Evolutionary conservation across 345 rosid genomes (phyloP), one percentile per base, ranked within the genome.

Genomic region (Eutrema yunnanense): DNA sequence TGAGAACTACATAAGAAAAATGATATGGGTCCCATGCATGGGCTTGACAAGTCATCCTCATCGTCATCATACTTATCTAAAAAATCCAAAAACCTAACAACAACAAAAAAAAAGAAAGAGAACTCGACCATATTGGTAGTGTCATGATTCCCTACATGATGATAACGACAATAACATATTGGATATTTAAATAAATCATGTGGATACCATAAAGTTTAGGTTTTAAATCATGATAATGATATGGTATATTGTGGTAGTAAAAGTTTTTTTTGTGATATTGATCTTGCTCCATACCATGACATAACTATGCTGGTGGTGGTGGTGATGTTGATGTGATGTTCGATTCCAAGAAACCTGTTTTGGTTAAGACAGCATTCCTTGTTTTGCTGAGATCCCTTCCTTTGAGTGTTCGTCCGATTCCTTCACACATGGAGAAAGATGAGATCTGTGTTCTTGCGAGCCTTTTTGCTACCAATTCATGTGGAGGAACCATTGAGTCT

Each of bases 301-400:
- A 58, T 42, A 64, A 63, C 71, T 70, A 72, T 13, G 58, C 56
- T 72, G 61, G 68, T 71, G 58, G 62, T 72, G 61, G 68, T 71
- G 71, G 4, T 71, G 73, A 50, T 60, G 81, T 43, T 22, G 79
- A 67, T 36, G 51, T 22, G 55, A 56, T 32, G 38, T 71, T 58
- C 4, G 70, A 65, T n/a, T 92, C 96, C 65, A 92, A 83, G 79
- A 87, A 87, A 53, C 97, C 97, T 46, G 93, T 89, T 80, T 70
- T 83, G 56, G 90, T 82, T 81, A 81, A 85, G 51, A 92, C 70
- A 3, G 83, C 86, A 55, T 89, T 84, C 63, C 97, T 85, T 48
- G 90, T 94, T 83, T 76, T 92, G 72, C 86, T 78, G 10, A 89
- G 85, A 84, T 92, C 96, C 77, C 92, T 89, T 73, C 97, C 96